Percentiles rank a stretch among this genome's conserved stretches.
Conservation (phyloP, 2,329 filamentous ascomycete genomes). For the Fusarium palustre region DNA sequence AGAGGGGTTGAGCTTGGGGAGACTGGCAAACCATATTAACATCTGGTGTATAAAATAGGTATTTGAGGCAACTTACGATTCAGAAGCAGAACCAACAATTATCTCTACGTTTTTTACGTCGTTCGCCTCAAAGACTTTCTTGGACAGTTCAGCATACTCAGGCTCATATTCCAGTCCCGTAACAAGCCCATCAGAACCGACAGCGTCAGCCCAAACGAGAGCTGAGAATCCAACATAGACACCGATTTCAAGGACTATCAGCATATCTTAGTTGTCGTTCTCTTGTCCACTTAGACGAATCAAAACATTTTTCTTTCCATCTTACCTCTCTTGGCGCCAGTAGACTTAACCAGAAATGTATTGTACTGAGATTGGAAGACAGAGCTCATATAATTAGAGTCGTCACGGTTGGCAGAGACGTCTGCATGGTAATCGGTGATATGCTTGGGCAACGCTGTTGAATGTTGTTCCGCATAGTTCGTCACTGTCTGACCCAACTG, state of each 20-base stretch:
- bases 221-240: conserved; percentile 63
- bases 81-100: conserved; percentile 59
- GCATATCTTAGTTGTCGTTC: neutral
- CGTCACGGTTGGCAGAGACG: conserved; percentile 40
- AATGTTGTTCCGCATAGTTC: conserved; percentile 58
- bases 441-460: conserved; percentile 56
- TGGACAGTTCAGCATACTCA: conserved; percentile 58
- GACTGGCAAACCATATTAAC: conserved; percentile 34
- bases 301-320: neutral
- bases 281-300: neutral
- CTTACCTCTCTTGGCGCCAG: conserved; percentile 57
- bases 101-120: conserved; percentile 60
- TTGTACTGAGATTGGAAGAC: conserved; percentile 57
- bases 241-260: conserved; percentile 61
- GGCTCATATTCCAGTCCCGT: conserved; percentile 59
- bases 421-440: conserved; percentile 58
- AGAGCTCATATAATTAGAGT: conserved; percentile 56
- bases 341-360: conserved; percentile 55
- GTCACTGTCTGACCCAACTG: conserved; percentile 56
- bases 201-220: conserved; percentile 61
- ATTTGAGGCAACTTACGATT: conserved; percentile 54
- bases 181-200: conserved; percentile 58
- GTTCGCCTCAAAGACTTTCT: conserved; percentile 54
- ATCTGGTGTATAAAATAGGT: neutral
- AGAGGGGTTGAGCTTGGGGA: conserved; percentile 46